A percentile compares a stretch with the other conserved stretches of the same genome.
Conservation (phyloP, 306 rosid genomes). For the Cucurbita ficifolia region DNA sequence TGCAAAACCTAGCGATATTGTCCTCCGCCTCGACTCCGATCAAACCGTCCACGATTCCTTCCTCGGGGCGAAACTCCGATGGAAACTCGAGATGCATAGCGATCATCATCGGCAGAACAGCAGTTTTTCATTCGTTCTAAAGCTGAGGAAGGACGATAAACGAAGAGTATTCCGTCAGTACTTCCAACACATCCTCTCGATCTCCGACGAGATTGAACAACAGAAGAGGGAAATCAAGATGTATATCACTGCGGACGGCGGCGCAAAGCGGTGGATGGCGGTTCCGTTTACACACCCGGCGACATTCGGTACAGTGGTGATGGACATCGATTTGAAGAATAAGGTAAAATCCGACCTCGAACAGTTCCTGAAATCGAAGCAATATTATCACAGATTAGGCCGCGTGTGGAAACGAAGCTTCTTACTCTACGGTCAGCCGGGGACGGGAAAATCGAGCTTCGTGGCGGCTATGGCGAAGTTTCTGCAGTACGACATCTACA, state of each 20-base stretch:
- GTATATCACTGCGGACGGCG: constrained; percentile 23
- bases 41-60: constrained; percentile 52
- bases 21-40: constrained; percentile 41
- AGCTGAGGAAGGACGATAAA: constrained; percentile 50
- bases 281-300: constrained; percentile 70
- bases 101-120: constrained; percentile 2
- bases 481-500: constrained; percentile 64
- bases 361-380: constrained; percentile 62
- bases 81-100: constrained; percentile 29
- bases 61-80: constrained; percentile 48
- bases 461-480: constrained; percentile 83
- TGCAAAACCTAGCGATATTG: constrained; percentile 48
- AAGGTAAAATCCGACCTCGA: constrained; percentile 69
- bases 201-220: constrained; percentile 54
- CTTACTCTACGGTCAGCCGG: constrained; percentile 63
- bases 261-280: constrained; percentile 43
- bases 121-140: constrained; percentile 25
- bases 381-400: constrained; percentile 66
- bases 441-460: constrained; percentile 79
- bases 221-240: constrained; percentile 40
- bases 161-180: constrained; percentile 71
- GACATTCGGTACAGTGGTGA: constrained; percentile 54
- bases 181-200: constrained; percentile 63
- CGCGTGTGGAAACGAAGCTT: constrained; percentile 94
- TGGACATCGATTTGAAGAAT: constrained; percentile 60